Evolutionary conservation across 2,329 filamentous ascomycete species (phyloP).

Genomic region (Trichoderma koningiopsis): DNA sequence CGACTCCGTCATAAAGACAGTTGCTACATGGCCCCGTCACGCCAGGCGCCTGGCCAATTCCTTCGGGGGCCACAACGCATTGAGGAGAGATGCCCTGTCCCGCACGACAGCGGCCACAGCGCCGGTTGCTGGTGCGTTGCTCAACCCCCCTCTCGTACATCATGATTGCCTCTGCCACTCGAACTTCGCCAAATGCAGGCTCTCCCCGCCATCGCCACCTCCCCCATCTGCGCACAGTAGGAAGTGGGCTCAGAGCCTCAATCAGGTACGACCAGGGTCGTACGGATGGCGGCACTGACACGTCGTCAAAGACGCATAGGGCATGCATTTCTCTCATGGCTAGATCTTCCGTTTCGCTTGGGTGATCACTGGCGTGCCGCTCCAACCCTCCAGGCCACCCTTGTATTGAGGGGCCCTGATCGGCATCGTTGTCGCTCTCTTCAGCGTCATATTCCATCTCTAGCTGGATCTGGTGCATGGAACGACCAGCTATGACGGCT

Average conservation of each 20-base stretch:
- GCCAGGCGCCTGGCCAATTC: constrained; percentile 25
- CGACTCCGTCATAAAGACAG: constrained; percentile 31
- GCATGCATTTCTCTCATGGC: constrained; percentile 30
- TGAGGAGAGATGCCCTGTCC: constrained; percentile 33
- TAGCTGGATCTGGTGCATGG: constrained; percentile 33
- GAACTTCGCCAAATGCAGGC: constrained; percentile 25
- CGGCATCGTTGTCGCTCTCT: constrained; percentile 29
- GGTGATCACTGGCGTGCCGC: constrained; percentile 20
- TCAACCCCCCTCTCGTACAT: constrained; percentile 33
- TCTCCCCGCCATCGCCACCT: constrained; percentile 31
- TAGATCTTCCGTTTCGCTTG: constrained; percentile 23
- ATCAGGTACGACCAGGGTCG: constrained; percentile 26
- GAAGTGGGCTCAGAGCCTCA: constrained; percentile 22
- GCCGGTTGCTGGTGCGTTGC: constrained; percentile 25
- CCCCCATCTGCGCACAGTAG: constrained; percentile 29
- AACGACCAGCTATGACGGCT: constrained; percentile 21
- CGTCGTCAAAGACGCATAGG: constrained; percentile 31
- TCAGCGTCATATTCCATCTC: constrained; percentile 31
- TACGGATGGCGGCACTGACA: constrained; percentile 20
- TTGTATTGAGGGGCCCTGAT: constrained; percentile 26
- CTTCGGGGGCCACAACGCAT: constrained; percentile 31
- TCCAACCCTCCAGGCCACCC: constrained; percentile 26
- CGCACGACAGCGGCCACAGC: constrained; percentile 31
- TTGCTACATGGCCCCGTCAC: constrained; percentile 32
- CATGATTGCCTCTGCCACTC: constrained; percentile 32